A percentile compares a stretch with the other conserved stretches of the same genome.
These are phyloP conservation scores for Trichoderma guizhouense DNA, from an alignment of 2,329 filamentous ascomycete species.

Conservation along the genomic window DNA sequence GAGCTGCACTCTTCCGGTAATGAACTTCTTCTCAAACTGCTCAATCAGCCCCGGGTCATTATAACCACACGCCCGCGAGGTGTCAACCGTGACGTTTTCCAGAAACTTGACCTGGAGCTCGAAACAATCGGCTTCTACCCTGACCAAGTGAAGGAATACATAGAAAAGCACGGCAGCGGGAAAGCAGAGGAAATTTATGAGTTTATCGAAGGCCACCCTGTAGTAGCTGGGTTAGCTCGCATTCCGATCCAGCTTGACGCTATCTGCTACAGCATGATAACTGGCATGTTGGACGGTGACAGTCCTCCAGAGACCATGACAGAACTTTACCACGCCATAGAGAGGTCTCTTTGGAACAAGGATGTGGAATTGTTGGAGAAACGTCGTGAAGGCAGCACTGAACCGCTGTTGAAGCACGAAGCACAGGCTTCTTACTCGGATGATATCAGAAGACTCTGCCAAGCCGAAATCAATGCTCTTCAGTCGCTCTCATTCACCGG, in stretches of 20 bases:
- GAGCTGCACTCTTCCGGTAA: neutral
- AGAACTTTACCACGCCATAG: neutral
- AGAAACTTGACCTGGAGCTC: neutral
- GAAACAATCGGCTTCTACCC: neutral
- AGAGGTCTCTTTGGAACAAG: neutral
- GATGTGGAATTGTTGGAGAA: neutral
- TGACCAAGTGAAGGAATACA: neutral
- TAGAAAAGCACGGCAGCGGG: neutral
- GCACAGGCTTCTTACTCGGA: neutral
- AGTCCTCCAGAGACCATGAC: neutral
- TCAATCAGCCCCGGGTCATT: neutral
- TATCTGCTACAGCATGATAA: constrained; percentile 3
- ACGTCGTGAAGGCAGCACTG: neutral
- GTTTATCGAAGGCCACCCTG: neutral
- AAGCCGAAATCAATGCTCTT: neutral
- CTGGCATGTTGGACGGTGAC: neutral
- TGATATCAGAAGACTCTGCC: neutral
- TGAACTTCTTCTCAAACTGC: neutral
- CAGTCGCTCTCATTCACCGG: neutral
- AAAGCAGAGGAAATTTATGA: neutral
- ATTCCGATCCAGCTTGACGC: constrained; percentile 4
- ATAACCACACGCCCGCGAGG: neutral
- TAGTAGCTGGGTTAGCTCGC: constrained; percentile 24
- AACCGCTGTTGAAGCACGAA: neutral
- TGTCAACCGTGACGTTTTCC: neutral